Evolutionary conservation across 1,139 yeast species (phyloP).

Genomic region (Petasospora rhodanensis): DNA sequence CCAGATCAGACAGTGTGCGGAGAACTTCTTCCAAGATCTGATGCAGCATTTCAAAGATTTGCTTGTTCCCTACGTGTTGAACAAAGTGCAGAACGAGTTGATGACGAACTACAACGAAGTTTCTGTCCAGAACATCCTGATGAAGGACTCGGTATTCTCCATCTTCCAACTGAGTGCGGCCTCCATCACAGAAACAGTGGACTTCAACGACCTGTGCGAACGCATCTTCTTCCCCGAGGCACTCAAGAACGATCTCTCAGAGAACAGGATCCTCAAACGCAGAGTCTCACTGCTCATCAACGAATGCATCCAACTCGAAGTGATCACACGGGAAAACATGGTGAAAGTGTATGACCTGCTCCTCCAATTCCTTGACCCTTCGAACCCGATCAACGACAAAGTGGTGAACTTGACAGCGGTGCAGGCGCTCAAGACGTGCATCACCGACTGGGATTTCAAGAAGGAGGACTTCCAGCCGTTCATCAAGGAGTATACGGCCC

Average conservation of each 20-base stretch:
- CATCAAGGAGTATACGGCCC: conserved; percentile 46
- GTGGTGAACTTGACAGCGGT: conserved; percentile 75
- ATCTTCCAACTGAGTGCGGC: conserved; percentile 76
- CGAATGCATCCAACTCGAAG: conserved; percentile 75
- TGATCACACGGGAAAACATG: conserved; percentile 51
- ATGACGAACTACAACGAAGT: conserved; percentile 35
- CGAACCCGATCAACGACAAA: conserved; percentile 50
- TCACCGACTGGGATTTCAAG: conserved; percentile 86
- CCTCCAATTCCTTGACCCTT: conserved; percentile 38
- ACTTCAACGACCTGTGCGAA: conserved; percentile 56
- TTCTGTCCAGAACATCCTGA: conserved; percentile 47
- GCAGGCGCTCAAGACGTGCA: conserved; percentile 61
- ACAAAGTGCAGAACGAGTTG: conserved; percentile 56
- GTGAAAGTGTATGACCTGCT: conserved; percentile 54
- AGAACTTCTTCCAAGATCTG: conserved; percentile 74
- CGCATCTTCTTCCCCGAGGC: conserved; percentile 69
- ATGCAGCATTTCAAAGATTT: conserved; percentile 58
- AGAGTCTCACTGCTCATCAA: conserved; percentile 70
- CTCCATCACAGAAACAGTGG: conserved; percentile 58
- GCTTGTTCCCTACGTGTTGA: conserved; percentile 58
- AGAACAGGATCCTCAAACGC: conserved; percentile 64
- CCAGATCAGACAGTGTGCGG: conserved; percentile 85
- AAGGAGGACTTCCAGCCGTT: conserved; percentile 64
- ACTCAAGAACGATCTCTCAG: conserved; percentile 38
- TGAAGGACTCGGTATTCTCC: conserved; percentile 76